These are phyloP conservation scores for Colletotrichum chlorophyti DNA, from an alignment of 2,329 filamentous ascomycete genomes.

Conservation along the genomic window DNA sequence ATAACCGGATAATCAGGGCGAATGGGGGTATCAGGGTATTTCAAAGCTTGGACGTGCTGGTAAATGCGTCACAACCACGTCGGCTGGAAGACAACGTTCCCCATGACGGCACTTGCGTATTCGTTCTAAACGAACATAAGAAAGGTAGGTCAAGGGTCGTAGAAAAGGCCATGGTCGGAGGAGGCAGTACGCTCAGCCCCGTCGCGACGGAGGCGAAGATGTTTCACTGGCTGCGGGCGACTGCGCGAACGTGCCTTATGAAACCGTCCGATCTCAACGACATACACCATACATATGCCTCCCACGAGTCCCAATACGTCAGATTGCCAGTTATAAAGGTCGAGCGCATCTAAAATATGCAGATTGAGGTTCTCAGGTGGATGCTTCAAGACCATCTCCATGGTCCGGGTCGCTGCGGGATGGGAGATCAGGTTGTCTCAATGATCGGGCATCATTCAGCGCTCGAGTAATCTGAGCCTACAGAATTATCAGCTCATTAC, in stretches of 20 bases:
- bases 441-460: neutral
- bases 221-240: slow-evolving; percentile 22
- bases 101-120: slow-evolving; percentile 2
- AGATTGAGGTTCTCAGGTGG: neutral
- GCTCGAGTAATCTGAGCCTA: too few species aligned
- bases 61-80: neutral
- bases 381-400: neutral
- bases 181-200: slow-evolving; percentile 2
- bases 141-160: too few species aligned
- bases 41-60: slow-evolving; percentile 16
- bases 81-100: neutral
- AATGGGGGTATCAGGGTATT: slow-evolving; percentile 7
- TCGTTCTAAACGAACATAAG: too few species aligned
- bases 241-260: slow-evolving; percentile 15
- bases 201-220: neutral
- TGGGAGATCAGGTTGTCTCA: too few species aligned
- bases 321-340: neutral
- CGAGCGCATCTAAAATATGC: too few species aligned
- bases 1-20: neutral
- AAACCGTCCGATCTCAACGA: slow-evolving; percentile 22
- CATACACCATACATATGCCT: neutral
- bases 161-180: neutral
- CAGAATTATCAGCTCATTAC: too few species aligned
- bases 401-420: too few species aligned
- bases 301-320: neutral